Evolutionary conservation across 2,329 filamentous ascomycete genomes (phyloP).

Genomic region (Pseudocercospora musae): DNA sequence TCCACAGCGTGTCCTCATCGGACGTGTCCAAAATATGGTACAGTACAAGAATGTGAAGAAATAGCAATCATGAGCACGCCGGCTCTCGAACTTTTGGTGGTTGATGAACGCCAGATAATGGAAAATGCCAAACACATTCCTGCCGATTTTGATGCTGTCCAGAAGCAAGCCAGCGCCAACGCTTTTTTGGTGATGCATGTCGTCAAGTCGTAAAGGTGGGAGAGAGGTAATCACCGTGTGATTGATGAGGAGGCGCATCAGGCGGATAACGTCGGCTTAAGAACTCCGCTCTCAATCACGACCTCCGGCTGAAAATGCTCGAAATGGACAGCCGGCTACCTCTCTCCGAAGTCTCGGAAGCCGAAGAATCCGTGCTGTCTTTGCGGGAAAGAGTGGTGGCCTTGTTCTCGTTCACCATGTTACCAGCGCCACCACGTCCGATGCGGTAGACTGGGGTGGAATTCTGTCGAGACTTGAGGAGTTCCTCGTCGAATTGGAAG

Average conservation of each 20-base stretch:
- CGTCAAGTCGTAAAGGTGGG: slow-evolving; percentile 11
- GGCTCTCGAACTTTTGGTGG: slow-evolving; percentile 12
- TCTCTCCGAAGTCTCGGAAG: slow-evolving; percentile 24
- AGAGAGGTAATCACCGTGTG: neutral
- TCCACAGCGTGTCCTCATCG: slow-evolving; percentile 8
- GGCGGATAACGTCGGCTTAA: neutral
- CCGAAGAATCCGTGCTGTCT: slow-evolving; percentile 17
- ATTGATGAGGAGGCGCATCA: neutral
- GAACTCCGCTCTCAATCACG: slow-evolving; percentile 4
- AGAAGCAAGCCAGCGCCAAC: slow-evolving; percentile 20
- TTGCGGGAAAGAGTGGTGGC: slow-evolving; percentile 6
- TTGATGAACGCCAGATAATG: neutral
- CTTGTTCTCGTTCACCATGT: slow-evolving; percentile 40
- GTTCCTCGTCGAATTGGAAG: slow-evolving; percentile 67
- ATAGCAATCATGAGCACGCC: slow-evolving; percentile 5
- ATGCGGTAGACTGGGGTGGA: slow-evolving; percentile 61
- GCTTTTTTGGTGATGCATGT: slow-evolving; percentile 17
- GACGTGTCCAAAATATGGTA: slow-evolving; percentile 8
- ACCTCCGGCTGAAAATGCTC: slow-evolving; percentile 24
- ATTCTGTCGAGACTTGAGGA: slow-evolving; percentile 52
- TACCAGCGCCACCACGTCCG: slow-evolving; percentile 60
- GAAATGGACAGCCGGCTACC: slow-evolving; percentile 16
- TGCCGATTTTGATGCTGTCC: slow-evolving; percentile 6
- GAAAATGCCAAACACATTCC: slow-evolving; percentile 8
- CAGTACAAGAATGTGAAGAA: slow-evolving; percentile 8